These are phyloP conservation scores for Yamadazyma akitaensis DNA, from an alignment of 805 yeast species.

Conservation along the genomic window DNA sequence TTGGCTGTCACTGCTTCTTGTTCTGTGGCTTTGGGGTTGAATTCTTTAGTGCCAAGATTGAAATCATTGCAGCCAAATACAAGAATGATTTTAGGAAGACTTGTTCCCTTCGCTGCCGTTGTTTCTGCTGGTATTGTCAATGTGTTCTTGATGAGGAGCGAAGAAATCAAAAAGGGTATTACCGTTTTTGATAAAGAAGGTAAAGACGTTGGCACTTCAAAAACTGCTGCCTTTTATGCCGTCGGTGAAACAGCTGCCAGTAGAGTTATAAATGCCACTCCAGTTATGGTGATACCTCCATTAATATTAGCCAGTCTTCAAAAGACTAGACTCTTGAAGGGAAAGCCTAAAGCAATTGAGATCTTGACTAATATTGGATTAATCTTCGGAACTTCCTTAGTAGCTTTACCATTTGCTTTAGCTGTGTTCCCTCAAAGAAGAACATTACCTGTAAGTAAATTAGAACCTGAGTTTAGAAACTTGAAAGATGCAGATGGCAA, in stretches of 20 bases:
- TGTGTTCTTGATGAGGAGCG: conserved; percentile 94
- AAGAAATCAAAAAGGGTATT: conserved; percentile 86
- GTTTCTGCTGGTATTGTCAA: conserved; percentile 95
- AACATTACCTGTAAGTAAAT: conserved; percentile 48
- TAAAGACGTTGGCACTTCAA: conserved; percentile 63
- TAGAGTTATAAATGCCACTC: conserved; percentile 93
- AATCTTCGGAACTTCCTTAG: conserved; percentile 80
- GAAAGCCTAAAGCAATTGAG: conserved; percentile 62
- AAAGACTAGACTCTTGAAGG: conserved; percentile 56
- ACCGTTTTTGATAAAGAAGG: conserved; percentile 63
- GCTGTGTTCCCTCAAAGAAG: conserved; percentile 94
- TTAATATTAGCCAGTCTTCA: conserved; percentile 76
- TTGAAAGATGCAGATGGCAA: conserved; percentile 63
- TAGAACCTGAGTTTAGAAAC: conserved; percentile 64
- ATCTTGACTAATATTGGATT: conserved; percentile 79
- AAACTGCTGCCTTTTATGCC: conserved; percentile 85
- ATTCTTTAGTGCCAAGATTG: conserved; percentile 84
- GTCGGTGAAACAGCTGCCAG: conserved; percentile 97
- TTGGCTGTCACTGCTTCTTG: conserved; percentile 94
- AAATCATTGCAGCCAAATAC: conserved; percentile 68
- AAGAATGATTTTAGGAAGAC: conserved; percentile 68
- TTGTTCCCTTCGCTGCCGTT: conserved; percentile 98
- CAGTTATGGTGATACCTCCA: conserved; percentile 96
- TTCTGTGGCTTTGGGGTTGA: conserved; percentile 91
- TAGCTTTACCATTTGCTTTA: conserved; percentile 89